These are phyloP conservation scores for Candida anglica DNA, from an alignment of 805 yeast species.

Conservation along the genomic window DNA sequence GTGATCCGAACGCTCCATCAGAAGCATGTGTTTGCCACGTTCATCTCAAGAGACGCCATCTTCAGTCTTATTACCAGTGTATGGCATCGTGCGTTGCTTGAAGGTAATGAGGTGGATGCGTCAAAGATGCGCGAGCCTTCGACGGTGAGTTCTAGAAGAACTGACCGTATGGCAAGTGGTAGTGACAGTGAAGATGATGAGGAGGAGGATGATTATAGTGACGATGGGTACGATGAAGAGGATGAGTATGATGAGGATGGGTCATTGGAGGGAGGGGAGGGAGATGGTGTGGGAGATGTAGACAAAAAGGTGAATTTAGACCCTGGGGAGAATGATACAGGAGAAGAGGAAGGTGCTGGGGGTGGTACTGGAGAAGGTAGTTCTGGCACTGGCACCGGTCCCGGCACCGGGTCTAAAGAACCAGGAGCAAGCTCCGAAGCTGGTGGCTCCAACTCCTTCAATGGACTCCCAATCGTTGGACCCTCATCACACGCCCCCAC, in stretches of 20 bases:
- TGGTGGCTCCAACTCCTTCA: conserved; percentile 13
- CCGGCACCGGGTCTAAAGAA: conserved; percentile 6
- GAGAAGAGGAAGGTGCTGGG: conserved; percentile 1
- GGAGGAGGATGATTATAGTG: conserved; percentile 1
- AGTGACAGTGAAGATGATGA: conserved; percentile 1
- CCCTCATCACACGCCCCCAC: conserved; percentile 52
- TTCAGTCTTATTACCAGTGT: conserved; percentile 51
- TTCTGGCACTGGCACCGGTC: conserved; percentile 9
- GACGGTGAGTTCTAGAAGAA: conserved; percentile 1
- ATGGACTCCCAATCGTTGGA: conserved; percentile 39
- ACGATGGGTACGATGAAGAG: conserved; percentile 1
- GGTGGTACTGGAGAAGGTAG: conserved; percentile 3
- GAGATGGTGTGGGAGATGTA: conserved; percentile 9
- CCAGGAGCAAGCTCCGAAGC: conserved; percentile 1
- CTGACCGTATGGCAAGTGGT: too few species aligned
- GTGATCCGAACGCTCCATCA: conserved; percentile 60
- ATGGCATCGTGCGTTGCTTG: conserved; percentile 49
- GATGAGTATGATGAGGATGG: conserved; percentile 4
- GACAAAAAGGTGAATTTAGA: conserved; percentile 2
- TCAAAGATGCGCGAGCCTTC: conserved; percentile 6
- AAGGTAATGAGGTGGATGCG: conserved; percentile 14
- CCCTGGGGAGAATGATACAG: conserved; percentile 4
- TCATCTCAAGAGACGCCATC: conserved; percentile 55
- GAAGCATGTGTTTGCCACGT: conserved; percentile 61
- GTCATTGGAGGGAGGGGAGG: conserved; percentile 7